Base-by-base conservation (phyloP, 23 red algal genomes). In the Gracilaria domingensis region DNA sequence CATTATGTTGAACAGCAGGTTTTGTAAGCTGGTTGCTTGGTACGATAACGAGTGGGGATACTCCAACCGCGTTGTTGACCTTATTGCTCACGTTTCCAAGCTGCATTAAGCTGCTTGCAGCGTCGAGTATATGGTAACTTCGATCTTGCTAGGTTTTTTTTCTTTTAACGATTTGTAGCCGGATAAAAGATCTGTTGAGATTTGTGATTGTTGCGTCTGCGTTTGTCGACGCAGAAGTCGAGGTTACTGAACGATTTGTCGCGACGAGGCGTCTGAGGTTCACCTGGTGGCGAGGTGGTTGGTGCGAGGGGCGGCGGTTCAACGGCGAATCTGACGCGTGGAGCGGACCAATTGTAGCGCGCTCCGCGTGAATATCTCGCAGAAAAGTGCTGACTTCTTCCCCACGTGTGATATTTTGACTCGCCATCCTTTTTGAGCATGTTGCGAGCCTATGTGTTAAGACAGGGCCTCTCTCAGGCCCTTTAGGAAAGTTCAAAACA, bases 21-120 rank as follows among this genome's bases (percentile, higher is more conserved):
- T 99, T 95, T 95, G 95, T 75, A 99, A 99, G 88, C 74, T 96
- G 33, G 93, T 99, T 21, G 75, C 83, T 32, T 99, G 97, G 97
- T 99, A 99, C 88, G 97, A 99, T 83, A 99, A 99, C 79, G 97
- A 99, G 74, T 96, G 93, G 94, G 97, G 97, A 33, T 99, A 99
- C 81, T 94, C 88, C 17, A 96, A 94, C 86, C 97, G 97, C 66
- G 97, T 99, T 54, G 97, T 99, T 35, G 97, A 99, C 82, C 80
- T 99, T 17, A 93, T 99, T 42, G 64, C 83, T 4, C 94, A 99
- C 83, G 93, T 99, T 48, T 48, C 94, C 74, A 96, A 95, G 66
- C 35, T 96, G 37, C 86, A 99, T 49, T 94, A 45, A 84, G 34
- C 35, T 25, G 17, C 33, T 67, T 16, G 6, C 1, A 20, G 14